These are phyloP conservation scores for Geotrichum australiense DNA, from an alignment of 1,139 yeast species.

Conservation along the genomic window DNA sequence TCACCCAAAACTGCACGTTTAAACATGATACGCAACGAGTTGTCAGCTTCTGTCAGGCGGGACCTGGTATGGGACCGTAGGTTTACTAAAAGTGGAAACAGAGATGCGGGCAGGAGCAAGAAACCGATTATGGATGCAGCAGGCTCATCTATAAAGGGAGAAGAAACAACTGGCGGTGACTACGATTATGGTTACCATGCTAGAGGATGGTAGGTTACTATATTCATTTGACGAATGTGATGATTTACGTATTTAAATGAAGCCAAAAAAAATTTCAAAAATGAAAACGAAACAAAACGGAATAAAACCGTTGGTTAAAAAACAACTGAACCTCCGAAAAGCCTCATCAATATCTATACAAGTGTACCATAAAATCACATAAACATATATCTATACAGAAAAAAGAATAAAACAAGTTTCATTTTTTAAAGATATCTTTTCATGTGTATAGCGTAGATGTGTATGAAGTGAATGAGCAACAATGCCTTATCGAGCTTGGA, in stretches of 20 bases:
- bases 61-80: conserved; percentile 52
- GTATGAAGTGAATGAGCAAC: too few species aligned
- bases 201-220: conserved; percentile 35
- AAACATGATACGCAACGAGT: conserved; percentile 54
- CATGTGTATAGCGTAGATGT: too few species aligned
- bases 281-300: too few species aligned
- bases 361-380: neutral
- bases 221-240: neutral
- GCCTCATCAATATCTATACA: neutral
- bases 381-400: neutral
- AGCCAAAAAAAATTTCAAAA: too few species aligned
- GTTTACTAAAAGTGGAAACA: conserved; percentile 2
- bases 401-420: too few species aligned
- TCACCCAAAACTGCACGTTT: conserved; percentile 41
- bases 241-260: too few species aligned
- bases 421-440: too few species aligned
- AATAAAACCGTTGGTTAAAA: neutral
- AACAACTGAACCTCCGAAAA: neutral
- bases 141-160: conserved; percentile 20
- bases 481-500: too few species aligned
- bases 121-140: conserved; percentile 27
- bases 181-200: conserved; percentile 35
- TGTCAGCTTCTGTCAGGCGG: conserved; percentile 59
- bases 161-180: conserved; percentile 27
- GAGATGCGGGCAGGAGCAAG: too few species aligned